Percentiles rank a stretch among this genome's conserved stretches.
phyloP scores from a whole-genome alignment of 2,329 filamentous ascomycete species.

The Cladosporium oxysporum region DNA sequence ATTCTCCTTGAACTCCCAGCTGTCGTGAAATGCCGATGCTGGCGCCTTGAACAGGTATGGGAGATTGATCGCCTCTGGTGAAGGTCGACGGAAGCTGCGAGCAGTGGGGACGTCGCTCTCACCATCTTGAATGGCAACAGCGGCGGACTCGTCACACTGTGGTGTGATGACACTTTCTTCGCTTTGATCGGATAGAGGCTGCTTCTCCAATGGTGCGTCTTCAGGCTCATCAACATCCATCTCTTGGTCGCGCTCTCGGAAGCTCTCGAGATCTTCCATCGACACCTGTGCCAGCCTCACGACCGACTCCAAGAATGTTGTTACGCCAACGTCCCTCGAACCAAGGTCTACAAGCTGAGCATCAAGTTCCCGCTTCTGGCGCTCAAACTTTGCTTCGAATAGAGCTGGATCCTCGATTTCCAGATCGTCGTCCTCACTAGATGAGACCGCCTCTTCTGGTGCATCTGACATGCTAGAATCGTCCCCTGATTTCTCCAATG shows the following conservation, averaged over 20 bases:
- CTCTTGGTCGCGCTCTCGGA: slow-evolving; percentile 28
- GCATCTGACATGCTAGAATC: slow-evolving; percentile 26
- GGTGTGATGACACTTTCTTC: slow-evolving; percentile 38
- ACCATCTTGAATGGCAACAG: slow-evolving; percentile 29
- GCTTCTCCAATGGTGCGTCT: slow-evolving; percentile 12
- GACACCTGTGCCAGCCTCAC: slow-evolving; percentile 44
- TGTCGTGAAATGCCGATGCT: slow-evolving; percentile 43
- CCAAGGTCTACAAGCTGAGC: slow-evolving; percentile 47
- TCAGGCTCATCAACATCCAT: slow-evolving; percentile 32
- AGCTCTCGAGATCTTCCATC: slow-evolving; percentile 32
- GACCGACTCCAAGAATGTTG: slow-evolving; percentile 47
- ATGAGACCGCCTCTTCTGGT: slow-evolving; percentile 33
- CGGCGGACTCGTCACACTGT: slow-evolving; percentile 32
- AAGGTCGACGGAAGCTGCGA: slow-evolving; percentile 35
- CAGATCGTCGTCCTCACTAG: slow-evolving; percentile 50
- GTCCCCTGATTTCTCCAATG: slow-evolving; percentile 25
- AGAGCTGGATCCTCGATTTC: slow-evolving; percentile 50
- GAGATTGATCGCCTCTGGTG: slow-evolving; percentile 45
- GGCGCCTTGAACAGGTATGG: slow-evolving; percentile 47
- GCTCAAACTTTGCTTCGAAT: slow-evolving; percentile 49
- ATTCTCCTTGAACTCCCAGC: slow-evolving; percentile 40
- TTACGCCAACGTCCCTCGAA: slow-evolving; percentile 44
- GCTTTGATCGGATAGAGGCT: slow-evolving; percentile 30
- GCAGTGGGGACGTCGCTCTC: slow-evolving; percentile 25
- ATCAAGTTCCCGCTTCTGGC: slow-evolving; percentile 47